Percentiles rank a stretch among this genome's conserved stretches.
Evolutionary conservation across 148 eudicot species (phyloP).

Genomic region (Agrostemma githago): DNA sequence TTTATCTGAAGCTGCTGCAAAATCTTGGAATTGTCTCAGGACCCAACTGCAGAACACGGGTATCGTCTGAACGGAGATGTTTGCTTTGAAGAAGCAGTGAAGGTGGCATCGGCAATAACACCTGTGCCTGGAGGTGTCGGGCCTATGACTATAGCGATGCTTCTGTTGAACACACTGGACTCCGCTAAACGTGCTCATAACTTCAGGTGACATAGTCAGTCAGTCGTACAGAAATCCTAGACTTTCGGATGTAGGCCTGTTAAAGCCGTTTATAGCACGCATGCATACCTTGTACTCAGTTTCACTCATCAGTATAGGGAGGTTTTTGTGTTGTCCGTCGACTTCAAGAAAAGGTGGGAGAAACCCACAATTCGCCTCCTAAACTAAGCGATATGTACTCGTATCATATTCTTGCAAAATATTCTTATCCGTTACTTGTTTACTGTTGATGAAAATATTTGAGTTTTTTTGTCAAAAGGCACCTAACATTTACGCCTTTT

Average conservation of each 20-base stretch:
- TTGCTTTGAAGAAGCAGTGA: constrained; percentile 65
- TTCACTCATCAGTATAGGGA: neutral
- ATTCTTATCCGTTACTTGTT: too few species aligned
- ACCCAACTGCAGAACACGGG: constrained; percentile 44
- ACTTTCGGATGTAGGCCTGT: neutral
- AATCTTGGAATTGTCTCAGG: constrained; percentile 33
- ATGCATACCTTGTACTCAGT: neutral
- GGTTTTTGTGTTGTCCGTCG: neutral
- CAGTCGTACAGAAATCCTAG: neutral
- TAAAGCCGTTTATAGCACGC: neutral
- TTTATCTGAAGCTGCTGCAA: neutral
- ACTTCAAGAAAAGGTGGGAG: neutral
- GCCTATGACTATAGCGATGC: constrained; percentile 86
- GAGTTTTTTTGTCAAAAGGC: too few species aligned
- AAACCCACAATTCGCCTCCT: neutral
- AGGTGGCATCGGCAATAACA: constrained; percentile 61
- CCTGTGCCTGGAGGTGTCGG: constrained; percentile 92
- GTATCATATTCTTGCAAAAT: neutral
- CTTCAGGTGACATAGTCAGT: constrained; percentile 22
- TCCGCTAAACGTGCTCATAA: constrained; percentile 51
- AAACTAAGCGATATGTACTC: neutral
- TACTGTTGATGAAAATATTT: too few species aligned
- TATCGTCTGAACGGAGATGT: constrained; percentile 67
- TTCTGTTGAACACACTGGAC: constrained; percentile 59
- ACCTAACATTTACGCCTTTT: too few species aligned